Evolutionary conservation across 768 basidiomycete species (phyloP).

Genomic region (Cystobasidium onofrii): DNA sequence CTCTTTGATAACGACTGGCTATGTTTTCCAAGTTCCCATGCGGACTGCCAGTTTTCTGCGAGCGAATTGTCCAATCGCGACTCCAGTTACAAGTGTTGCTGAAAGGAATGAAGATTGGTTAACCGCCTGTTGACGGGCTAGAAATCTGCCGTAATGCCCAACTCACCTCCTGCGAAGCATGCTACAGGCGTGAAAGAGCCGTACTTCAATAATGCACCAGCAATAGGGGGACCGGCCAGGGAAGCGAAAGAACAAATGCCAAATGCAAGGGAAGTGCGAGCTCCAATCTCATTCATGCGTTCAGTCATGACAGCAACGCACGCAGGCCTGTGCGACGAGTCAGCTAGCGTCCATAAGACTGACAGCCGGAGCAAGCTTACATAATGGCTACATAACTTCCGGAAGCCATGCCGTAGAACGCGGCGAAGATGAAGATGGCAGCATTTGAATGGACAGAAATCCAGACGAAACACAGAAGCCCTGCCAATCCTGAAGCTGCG

Average conservation of each 20-base stretch:
- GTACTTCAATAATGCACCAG: constrained; percentile 42
- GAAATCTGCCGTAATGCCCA: neutral
- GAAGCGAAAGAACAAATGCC: constrained; percentile 40
- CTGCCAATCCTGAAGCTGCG: constrained; percentile 14
- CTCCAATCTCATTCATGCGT: constrained; percentile 40
- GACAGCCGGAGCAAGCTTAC: neutral
- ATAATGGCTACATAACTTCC: constrained; percentile 42
- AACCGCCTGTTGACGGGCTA: no score
- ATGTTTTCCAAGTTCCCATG: constrained; percentile 35
- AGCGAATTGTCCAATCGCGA: neutral
- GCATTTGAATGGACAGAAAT: constrained; percentile 26
- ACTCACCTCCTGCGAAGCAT: constrained; percentile 30
- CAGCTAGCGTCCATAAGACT: no score
- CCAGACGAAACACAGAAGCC: constrained; percentile 19
- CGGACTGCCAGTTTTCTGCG: neutral
- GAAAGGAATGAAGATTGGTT: neutral
- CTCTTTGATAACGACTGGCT: no score
- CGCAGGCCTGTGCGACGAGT: neutral
- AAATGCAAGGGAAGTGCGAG: constrained; percentile 42
- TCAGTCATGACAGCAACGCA: constrained; percentile 41
- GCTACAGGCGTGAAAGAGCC: constrained; percentile 38
- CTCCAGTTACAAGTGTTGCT: constrained; percentile 17
- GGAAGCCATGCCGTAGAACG: constrained; percentile 42
- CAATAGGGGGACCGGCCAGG: constrained; percentile 43
- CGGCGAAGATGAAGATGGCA: constrained; percentile 40